phyloP scores from a whole-genome alignment of 1,284 basidiomycete species.

The Naganishia liquefaciens region DNA sequence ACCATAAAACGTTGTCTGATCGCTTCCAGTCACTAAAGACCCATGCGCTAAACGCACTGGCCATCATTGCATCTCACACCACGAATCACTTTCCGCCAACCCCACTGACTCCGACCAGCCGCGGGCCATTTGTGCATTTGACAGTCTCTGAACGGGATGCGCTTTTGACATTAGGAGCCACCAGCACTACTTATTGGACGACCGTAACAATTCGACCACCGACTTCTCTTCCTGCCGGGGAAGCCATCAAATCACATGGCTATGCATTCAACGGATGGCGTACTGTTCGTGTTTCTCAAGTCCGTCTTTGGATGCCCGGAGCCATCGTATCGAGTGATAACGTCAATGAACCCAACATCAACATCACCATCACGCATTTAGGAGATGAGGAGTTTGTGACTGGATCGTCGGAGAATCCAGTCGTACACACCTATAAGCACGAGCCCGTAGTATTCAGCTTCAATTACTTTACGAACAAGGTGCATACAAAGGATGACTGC shows the following conservation, averaged over 20 bases:
- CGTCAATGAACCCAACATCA: neutral
- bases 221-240: neutral
- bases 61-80: neutral
- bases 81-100: neutral
- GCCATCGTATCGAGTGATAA: neutral
- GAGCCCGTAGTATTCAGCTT: neutral
- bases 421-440: neutral
- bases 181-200: neutral
- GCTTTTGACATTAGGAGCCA: neutral
- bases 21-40: neutral
- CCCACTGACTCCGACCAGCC: too few relatives aligned
- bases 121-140: neutral
- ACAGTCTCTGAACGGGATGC: neutral
- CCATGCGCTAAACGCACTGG: neutral
- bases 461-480: neutral
- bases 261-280: neutral
- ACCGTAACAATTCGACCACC: neutral
- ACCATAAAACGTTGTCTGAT: neutral
- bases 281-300: neutral
- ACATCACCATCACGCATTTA: neutral
- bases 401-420: neutral
- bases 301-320: conserved; percentile 5
- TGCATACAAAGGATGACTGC: neutral
- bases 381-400: conserved; percentile 4
- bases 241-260: neutral